Evolutionary conservation across 768 basidiomycete genomes (phyloP).

Genomic region (Cantharellus cinnabarinus): DNA sequence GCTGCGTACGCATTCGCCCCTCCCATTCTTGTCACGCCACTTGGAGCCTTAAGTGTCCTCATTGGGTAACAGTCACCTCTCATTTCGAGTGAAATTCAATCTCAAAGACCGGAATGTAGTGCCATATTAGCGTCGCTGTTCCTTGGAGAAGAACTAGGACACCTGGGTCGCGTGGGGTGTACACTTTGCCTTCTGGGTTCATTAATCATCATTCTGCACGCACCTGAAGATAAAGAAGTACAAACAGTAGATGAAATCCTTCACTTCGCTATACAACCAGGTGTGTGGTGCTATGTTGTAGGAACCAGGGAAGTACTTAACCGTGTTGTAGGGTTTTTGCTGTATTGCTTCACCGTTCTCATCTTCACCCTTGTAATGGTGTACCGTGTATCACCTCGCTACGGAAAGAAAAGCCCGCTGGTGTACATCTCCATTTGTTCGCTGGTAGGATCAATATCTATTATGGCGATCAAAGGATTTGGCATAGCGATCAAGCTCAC

Average conservation of each 20-base stretch:
- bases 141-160: constrained; percentile 82
- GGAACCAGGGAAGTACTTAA: too few species aligned
- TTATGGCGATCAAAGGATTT: constrained; percentile 98
- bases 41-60: constrained; percentile 91
- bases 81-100: constrained; percentile 3
- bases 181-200: constrained; percentile 70
- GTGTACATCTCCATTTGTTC: constrained; percentile 96
- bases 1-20: constrained; percentile 96
- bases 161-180: constrained; percentile 76
- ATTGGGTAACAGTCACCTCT: constrained; percentile 48
- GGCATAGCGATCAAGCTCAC: constrained; percentile 94
- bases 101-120: constrained; percentile 20
- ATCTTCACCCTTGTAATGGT: constrained; percentile 75
- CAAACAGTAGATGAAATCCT: constrained; percentile 87
- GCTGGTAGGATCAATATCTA: constrained; percentile 82
- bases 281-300: constrained; percentile 22
- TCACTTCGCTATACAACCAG: constrained; percentile 80
- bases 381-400: constrained; percentile 58
- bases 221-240: constrained; percentile 87
- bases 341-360: constrained; percentile 74
- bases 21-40: constrained; percentile 90
- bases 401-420: constrained; percentile 73
- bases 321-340: constrained; percentile 46
- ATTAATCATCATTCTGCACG: constrained; percentile 86
- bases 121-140: constrained; percentile 88